These are phyloP conservation scores for Penicillium sp. DNA, from an alignment of 2,329 filamentous ascomycete species.

Conservation along the genomic window DNA sequence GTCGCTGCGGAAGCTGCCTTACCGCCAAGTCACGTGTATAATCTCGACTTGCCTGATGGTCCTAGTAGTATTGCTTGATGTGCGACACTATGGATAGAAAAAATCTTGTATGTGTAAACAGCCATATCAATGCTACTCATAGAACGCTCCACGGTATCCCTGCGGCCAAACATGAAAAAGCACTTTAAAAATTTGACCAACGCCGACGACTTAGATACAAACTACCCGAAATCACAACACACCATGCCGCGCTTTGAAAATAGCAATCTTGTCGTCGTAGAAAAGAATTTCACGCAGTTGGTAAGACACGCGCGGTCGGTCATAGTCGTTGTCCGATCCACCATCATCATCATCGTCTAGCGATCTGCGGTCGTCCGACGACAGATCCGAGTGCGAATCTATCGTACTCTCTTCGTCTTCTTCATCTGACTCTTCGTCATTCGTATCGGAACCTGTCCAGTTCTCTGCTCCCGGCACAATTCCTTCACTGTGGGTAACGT, in stretches of 20 bases:
- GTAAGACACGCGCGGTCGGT: conserved; percentile 52
- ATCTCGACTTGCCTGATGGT: not conserved
- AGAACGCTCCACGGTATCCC: conserved; percentile 27
- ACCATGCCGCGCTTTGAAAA: conserved; percentile 77
- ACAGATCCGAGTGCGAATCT: conserved; percentile 28
- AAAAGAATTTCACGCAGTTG: conserved; percentile 78
- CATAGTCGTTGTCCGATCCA: conserved; percentile 47
- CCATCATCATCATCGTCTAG: conserved; percentile 57
- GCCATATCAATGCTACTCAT: not conserved
- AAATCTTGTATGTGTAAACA: not conserved
- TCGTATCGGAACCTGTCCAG: conserved; percentile 47
- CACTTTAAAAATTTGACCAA: conserved; percentile 13
- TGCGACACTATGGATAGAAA: not conserved
- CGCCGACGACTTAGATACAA: conserved; percentile 2
- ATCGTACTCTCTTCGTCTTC: conserved; percentile 36
- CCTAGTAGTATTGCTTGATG: not conserved
- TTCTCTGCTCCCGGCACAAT: conserved; percentile 53
- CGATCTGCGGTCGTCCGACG: conserved; percentile 30
- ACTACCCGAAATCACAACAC: conserved; percentile 39
- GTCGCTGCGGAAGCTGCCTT: conserved; percentile 24
- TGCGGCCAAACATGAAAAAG: conserved; percentile 11
- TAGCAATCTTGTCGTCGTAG: conserved; percentile 81
- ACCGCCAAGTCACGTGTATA: conserved; percentile 23
- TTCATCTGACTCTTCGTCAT: conserved; percentile 53
- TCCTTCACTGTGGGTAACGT: conserved; percentile 53